These are phyloP conservation scores for Auriscalpium orientale DNA, from an alignment of 768 basidiomycete species.

Conservation along the genomic window DNA sequence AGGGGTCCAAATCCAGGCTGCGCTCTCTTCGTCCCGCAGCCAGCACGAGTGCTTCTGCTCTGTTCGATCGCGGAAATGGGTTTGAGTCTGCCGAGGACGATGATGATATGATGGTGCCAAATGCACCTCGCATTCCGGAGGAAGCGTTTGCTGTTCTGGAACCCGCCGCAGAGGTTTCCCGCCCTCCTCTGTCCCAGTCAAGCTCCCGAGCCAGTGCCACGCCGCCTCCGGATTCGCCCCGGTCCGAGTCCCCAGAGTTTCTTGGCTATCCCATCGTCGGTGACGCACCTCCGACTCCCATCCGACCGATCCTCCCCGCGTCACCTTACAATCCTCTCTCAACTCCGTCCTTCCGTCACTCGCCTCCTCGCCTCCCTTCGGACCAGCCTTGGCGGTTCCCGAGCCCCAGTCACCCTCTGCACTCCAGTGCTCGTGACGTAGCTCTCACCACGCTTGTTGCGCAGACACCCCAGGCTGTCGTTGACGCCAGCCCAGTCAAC, in stretches of 20 bases:
- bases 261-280: background rate
- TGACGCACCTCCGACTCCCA: slow-evolving; percentile 20
- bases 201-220: slow-evolving; percentile 12
- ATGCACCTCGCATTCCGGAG: slow-evolving; percentile 12
- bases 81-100: slow-evolving; percentile 11
- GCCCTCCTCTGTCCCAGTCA: slow-evolving; percentile 3
- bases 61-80: slow-evolving; percentile 12
- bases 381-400: slow-evolving; percentile 80
- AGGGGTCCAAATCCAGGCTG: slow-evolving; percentile 9
- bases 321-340: slow-evolving; percentile 72
- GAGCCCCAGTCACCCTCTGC: slow-evolving; percentile 71
- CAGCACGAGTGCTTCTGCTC: slow-evolving; percentile 1
- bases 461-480: slow-evolving; percentile 18
- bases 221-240: slow-evolving; percentile 14
- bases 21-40: slow-evolving; percentile 16
- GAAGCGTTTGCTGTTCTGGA: slow-evolving; percentile 11
- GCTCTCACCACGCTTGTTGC: slow-evolving; percentile 56
- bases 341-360: slow-evolving; percentile 74
- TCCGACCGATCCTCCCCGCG: slow-evolving; percentile 35
- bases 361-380: slow-evolving; percentile 63
- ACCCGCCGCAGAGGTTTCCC: slow-evolving; percentile 9
- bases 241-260: slow-evolving; percentile 8
- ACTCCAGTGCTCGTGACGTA: slow-evolving; percentile 55
- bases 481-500: slow-evolving; percentile 30
- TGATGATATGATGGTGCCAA: slow-evolving; percentile 3